A percentile compares a stretch with the other conserved stretches of the same genome.
These are phyloP conservation scores for Jatropha multifida DNA, from an alignment of 441 rosid species.

Conservation along the genomic window DNA sequence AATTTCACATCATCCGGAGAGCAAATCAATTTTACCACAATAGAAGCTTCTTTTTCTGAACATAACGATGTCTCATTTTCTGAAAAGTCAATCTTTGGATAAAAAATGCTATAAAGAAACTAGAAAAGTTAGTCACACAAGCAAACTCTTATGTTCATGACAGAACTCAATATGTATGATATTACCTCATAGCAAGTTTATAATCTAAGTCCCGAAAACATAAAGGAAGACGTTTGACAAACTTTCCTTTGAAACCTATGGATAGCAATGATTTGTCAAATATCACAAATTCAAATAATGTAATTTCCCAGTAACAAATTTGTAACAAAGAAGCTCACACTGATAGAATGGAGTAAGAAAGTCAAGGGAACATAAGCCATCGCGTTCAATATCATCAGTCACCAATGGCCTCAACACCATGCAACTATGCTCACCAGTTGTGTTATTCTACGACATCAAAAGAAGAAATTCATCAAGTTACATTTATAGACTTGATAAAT, in stretches of 20 bases:
- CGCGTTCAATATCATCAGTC: conserved; percentile 57
- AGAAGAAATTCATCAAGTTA: neutral
- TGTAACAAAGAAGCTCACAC: conserved; percentile 42
- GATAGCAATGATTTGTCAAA: conserved; percentile 11
- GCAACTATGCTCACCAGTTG: conserved; percentile 85
- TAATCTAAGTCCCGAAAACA: conserved; percentile 70
- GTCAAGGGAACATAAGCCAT: conserved; percentile 63
- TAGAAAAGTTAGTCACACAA: conserved; percentile 13
- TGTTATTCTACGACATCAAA: conserved; percentile 52
- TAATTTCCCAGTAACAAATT: neutral
- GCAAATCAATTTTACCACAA: conserved; percentile 10
- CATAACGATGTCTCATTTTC: conserved; percentile 26
- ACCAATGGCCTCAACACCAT: conserved; percentile 79
- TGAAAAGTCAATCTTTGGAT: conserved; percentile 69
- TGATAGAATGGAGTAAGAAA: conserved; percentile 80
- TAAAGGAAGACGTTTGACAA: conserved; percentile 53
- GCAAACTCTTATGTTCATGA: conserved; percentile 1
- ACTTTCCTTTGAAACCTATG: conserved; percentile 72
- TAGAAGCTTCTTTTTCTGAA: conserved; percentile 3
- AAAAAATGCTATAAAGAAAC: conserved; percentile 55
- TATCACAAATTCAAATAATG: neutral
- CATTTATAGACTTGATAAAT: neutral
- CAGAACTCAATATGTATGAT: neutral
- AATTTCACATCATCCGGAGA: conserved; percentile 72
- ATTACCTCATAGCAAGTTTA: conserved; percentile 91